Evolutionary conservation across 2,329 filamentous ascomycete genomes (phyloP).

Genomic region (Colletotrichum filicis): DNA sequence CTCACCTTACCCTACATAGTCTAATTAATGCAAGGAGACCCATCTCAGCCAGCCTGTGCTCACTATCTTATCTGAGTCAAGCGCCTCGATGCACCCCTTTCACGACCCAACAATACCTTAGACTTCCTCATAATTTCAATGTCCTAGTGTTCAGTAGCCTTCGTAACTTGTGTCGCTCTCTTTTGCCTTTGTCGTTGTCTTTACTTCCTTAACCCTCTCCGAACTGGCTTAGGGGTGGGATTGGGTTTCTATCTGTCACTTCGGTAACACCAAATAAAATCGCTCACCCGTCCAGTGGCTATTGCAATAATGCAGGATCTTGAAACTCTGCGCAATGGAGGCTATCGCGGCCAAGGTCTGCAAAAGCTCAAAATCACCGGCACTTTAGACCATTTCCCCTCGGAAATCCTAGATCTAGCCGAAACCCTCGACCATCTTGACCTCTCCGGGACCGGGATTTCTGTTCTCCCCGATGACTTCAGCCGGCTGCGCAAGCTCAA

Average conservation of each 20-base stretch:
- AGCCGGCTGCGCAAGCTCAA: conserved; percentile 54
- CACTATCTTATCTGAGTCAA: conserved; percentile 11
- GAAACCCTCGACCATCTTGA: conserved; percentile 57
- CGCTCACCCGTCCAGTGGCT: background rate
- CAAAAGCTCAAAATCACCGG: conserved; percentile 49
- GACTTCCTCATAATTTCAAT: background rate
- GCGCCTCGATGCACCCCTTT: background rate
- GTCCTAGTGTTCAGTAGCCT: background rate
- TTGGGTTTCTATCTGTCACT: background rate
- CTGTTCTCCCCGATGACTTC: conserved; percentile 52
- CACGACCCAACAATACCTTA: too few relatives aligned
- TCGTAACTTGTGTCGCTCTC: background rate
- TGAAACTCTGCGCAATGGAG: conserved; percentile 44
- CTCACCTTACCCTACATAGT: background rate
- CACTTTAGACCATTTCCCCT: conserved; percentile 49
- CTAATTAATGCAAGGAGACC: background rate
- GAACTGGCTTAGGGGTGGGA: background rate
- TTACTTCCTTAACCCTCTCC: background rate
- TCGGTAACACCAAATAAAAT: background rate
- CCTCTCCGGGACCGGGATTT: conserved; percentile 57
- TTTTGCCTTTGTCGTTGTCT: background rate
- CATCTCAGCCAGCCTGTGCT: conserved; percentile 1
- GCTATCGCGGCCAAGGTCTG: conserved; percentile 42
- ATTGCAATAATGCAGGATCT: conserved; percentile 44
- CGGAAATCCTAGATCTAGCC: conserved; percentile 52